Base-by-base conservation (phyloP, 1,284 basidiomycete species). In the Erythrobasidium hasegawianum region DNA sequence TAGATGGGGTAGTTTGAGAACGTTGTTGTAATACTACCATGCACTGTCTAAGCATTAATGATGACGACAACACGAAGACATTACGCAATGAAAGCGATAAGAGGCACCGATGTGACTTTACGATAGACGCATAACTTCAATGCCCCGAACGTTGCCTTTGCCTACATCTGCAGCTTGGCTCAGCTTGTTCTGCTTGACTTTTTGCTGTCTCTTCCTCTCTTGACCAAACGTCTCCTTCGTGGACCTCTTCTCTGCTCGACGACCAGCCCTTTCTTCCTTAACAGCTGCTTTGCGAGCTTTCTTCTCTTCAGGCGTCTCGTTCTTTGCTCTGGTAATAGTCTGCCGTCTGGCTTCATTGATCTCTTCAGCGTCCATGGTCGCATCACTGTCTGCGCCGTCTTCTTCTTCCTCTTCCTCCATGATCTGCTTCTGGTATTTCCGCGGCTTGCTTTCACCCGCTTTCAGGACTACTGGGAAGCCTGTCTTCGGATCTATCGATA, bases 281-380 rank as follows among this genome's bases (percentile, higher is more conserved):
- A 92, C 85, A 0, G 86, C 87, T n/a, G 84, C 81, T 77, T 98
- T 99, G 20, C 96, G 84, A 0, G 85, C 84, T 74, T 86, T 91
- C 78, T 90, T 91, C 52, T 90, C 91, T 71, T 93, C 92, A 64
- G 85, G 84, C 2, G 85, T 83, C 78, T 99, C 96, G 69, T 86
- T 82, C 70, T 87, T 86, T 0, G 85, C 80, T 24, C 94, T 83
- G n/a, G 83, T 78, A 59, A 90, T 77, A 0, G 79, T 80, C 22
- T 74, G 70, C 24, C 67, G 67, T 22, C 27, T 56, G 38, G 24
- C 10, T 29, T 20, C 26, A 20, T 58, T 55, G 16, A 29, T 20
- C 29, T 33, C 50, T 24, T 65, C 60, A 29, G 56, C 64, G 22
- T 65, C 20, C 75, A 75, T 27, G 49, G 53, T 61, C 47, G 67